These are phyloP conservation scores for Apiospora koreana DNA, from an alignment of 2,329 filamentous ascomycete species.

Conservation along the genomic window DNA sequence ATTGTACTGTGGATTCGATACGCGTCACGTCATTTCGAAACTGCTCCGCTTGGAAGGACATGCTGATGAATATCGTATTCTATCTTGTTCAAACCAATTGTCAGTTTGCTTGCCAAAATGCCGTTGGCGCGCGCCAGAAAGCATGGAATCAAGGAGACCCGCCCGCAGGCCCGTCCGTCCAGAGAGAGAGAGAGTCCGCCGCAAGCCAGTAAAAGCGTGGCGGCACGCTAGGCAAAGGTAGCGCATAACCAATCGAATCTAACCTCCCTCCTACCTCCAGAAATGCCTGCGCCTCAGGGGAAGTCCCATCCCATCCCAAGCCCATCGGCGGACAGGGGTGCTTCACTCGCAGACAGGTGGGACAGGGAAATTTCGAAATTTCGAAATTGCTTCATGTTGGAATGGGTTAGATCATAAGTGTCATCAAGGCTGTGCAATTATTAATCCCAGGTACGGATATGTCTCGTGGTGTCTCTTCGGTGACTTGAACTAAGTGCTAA, in stretches of 20 bases:
- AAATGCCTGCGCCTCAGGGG: conserved; percentile 1
- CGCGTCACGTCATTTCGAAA: conserved; percentile 8
- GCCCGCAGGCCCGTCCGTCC: not conserved
- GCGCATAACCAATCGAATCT: not conserved
- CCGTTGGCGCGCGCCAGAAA: conserved; percentile 1
- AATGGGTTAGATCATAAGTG: not conserved
- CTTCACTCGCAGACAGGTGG: too few relatives aligned
- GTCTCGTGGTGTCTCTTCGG: not conserved
- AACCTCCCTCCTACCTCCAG: not conserved
- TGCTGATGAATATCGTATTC: not conserved
- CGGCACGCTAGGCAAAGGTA: conserved; percentile 1
- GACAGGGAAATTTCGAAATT: not conserved
- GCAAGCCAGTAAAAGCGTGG: not conserved
- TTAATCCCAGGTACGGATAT: not conserved
- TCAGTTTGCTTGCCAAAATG: not conserved
- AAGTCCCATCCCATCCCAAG: not conserved
- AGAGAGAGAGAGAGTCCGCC: not conserved
- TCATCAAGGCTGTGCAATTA: not conserved
- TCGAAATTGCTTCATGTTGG: not conserved
- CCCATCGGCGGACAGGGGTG: not conserved
- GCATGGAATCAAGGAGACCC: not conserved
- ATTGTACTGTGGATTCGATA: not conserved
- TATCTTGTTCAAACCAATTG: not conserved
- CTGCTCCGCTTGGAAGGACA: not conserved
- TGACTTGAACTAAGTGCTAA: not conserved